These are phyloP conservation scores for Monosporozyma unispora DNA, from an alignment of 805 yeast species.

Conservation along the genomic window DNA sequence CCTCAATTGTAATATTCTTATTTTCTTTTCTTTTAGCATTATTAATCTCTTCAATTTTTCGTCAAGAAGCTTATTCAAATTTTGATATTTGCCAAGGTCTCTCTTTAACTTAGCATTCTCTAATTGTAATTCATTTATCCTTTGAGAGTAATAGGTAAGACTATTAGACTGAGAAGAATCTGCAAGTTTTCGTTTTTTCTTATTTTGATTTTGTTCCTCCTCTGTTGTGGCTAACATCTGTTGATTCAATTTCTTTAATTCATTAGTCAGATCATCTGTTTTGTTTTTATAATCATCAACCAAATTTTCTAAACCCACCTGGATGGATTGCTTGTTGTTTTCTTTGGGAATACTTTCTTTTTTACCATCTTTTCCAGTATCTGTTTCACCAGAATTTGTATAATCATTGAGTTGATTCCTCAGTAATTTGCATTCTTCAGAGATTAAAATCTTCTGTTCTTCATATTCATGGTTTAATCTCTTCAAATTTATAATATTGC, in stretches of 20 bases:
- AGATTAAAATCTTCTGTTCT: slow-evolving; percentile 43
- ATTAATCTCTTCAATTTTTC: slow-evolving; percentile 32
- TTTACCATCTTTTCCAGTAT: slow-evolving; percentile 3
- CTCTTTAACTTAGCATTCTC: slow-evolving; percentile 35
- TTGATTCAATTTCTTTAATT: slow-evolving; percentile 29
- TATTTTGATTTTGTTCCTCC: slow-evolving; percentile 7
- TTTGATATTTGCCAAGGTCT: slow-evolving; percentile 31
- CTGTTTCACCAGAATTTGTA: slow-evolving; percentile 9
- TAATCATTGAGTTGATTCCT: slow-evolving; percentile 41
- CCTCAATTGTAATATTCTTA: slow-evolving; percentile 52
- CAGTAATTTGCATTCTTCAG: slow-evolving; percentile 50
- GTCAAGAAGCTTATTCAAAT: slow-evolving; percentile 30
- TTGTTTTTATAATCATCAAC: slow-evolving; percentile 50
- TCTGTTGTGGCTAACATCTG: slow-evolving; percentile 13
- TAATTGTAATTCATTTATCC: slow-evolving; percentile 32
- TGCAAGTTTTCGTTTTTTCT: slow-evolving; percentile 26
- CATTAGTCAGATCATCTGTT: slow-evolving; percentile 36
- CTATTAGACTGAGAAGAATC: slow-evolving; percentile 14
- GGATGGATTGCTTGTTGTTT: slow-evolving; percentile 7
- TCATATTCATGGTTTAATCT: slow-evolving; percentile 38
- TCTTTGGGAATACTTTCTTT: slow-evolving; percentile 10
- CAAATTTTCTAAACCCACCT: slow-evolving; percentile 25
- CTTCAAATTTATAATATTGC: slow-evolving; percentile 23
- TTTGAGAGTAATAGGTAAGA: slow-evolving; percentile 20
- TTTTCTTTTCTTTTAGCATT: slow-evolving; percentile 31